phyloP scores from a whole-genome alignment of 371 early-diverging fungal species.

The Rhizopus stolonifer region DNA sequence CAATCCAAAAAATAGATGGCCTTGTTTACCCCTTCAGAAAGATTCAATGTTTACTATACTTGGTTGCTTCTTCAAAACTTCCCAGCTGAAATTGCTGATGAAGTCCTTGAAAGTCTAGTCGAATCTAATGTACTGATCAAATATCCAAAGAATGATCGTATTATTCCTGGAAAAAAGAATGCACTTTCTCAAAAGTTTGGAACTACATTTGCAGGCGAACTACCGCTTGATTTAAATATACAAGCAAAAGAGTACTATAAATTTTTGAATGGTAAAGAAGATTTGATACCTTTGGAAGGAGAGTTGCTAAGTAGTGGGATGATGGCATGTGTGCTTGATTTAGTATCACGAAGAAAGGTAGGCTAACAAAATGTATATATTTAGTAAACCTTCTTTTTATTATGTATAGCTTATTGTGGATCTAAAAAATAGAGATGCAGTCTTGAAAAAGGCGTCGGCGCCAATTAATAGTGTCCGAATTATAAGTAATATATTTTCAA shows the following conservation, averaged over 20 bases:
- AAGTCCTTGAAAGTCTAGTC: conserved; percentile 21
- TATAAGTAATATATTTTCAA: neutral
- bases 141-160: conserved; percentile 27
- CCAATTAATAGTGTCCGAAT: too few species aligned
- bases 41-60: conserved; percentile 46
- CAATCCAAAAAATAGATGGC: conserved; percentile 39
- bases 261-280: conserved; percentile 8
- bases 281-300: conserved; percentile 2
- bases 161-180: conserved; percentile 49
- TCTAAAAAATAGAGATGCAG: too few species aligned
- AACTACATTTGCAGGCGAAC: conserved; percentile 12
- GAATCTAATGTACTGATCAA: conserved; percentile 27
- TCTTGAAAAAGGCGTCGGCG: neutral
- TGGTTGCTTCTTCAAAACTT: conserved; percentile 36
- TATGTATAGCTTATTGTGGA: neutral
- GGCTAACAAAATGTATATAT: neutral
- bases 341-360: conserved; percentile 31
- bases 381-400: too few species aligned
- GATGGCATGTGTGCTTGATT: conserved; percentile 33
- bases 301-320: conserved; percentile 27
- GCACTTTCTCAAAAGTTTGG: conserved; percentile 36
- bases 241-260: conserved; percentile 34
- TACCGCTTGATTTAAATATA: conserved; percentile 19
- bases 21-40: conserved; percentile 53
- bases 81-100: conserved; percentile 16